Percentiles rank a stretch among this genome's conserved stretches.
Conservation (phyloP, 257 asterid species). For the Gentiana straminea region DNA sequence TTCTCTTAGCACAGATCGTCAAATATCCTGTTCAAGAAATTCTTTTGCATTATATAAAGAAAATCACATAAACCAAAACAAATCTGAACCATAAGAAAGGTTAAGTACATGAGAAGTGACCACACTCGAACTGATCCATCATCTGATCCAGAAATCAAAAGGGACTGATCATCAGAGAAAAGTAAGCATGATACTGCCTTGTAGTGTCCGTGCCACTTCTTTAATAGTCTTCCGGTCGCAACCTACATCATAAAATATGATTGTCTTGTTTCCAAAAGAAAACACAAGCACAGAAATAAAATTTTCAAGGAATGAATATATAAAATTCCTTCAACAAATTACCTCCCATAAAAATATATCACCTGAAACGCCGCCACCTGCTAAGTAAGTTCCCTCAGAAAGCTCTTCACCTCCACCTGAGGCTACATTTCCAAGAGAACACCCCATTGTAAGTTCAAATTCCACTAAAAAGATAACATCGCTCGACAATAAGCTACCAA, state of each 20-base stretch:
- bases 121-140: conserved; percentile 96
- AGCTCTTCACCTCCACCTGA: conserved; percentile 77
- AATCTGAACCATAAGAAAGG: background rate
- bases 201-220: conserved; percentile 91
- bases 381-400: conserved; percentile 74
- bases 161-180: conserved; percentile 80
- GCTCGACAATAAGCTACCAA: background rate
- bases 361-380: conserved; percentile 83
- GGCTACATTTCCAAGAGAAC: conserved; percentile 38
- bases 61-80: background rate
- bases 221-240: conserved; percentile 69
- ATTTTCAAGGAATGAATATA: background rate
- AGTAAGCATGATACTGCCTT: conserved; percentile 67
- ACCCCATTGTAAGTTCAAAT: background rate
- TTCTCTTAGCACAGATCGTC: conserved; percentile 49
- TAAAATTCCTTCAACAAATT: conserved; percentile 9
- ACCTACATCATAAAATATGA: conserved; percentile 31
- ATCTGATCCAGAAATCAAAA: conserved; percentile 80
- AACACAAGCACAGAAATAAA: too few relatives aligned
- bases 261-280: too few relatives aligned
- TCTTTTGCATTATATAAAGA: background rate
- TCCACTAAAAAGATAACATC: background rate
- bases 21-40: conserved; percentile 50
- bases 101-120: conserved; percentile 68
- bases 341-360: conserved; percentile 93